A percentile compares a stretch with the other conserved stretches of the same genome.
Conservation (phyloP, 2,329 filamentous ascomycete genomes). For the Aureobasidium uvarum region DNA sequence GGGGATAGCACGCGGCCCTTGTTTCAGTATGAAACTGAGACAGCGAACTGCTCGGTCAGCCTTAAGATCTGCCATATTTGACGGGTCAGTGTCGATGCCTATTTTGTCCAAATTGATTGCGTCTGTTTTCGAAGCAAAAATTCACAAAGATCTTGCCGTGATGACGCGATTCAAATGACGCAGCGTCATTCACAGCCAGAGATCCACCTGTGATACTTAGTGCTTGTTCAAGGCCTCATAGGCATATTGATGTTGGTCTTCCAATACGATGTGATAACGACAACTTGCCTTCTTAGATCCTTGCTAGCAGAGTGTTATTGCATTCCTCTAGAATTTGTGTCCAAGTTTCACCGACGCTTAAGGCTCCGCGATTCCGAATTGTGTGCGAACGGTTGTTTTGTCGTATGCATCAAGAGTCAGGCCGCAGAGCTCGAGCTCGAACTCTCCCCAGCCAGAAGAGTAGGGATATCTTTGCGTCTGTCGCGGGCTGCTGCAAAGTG, state of each 20-base stretch:
- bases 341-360: not conserved
- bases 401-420: not conserved
- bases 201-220: not conserved
- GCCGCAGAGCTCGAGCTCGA: not conserved
- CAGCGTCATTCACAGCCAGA: not conserved
- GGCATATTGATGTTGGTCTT: not conserved
- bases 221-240: not conserved
- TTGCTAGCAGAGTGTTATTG: not conserved
- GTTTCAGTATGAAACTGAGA: conserved; percentile 13
- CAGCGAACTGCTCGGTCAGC: conserved; percentile 19
- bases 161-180: not conserved
- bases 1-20: conserved; percentile 13
- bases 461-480: not conserved
- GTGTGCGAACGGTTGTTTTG: not conserved
- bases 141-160: not conserved
- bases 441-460: not conserved
- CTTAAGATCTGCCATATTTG: not conserved
- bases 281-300: not conserved
- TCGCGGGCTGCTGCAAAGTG: not conserved
- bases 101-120: conserved; percentile 19
- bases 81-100: conserved; percentile 21
- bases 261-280: not conserved
- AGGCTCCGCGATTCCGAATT: not conserved
- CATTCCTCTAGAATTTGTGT: not conserved
- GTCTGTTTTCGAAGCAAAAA: not conserved